Conservation (phyloP, 106 monocot genomes). For the Gastrodia elata region DNA sequence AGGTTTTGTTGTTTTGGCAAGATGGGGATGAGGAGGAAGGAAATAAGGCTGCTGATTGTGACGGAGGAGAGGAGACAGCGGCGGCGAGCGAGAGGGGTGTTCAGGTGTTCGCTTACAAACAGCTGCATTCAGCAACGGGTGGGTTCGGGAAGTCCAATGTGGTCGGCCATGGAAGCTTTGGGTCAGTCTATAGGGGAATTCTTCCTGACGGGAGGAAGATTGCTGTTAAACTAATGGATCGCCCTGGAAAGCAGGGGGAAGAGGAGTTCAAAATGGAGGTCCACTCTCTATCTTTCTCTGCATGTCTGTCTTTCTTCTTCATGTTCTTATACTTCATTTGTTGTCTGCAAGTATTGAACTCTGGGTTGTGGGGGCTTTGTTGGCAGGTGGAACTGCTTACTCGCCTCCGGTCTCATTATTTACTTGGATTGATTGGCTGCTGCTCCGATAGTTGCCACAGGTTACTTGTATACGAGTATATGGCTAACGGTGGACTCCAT, state of each 20-base stretch:
- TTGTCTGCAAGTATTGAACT: too few relatives aligned
- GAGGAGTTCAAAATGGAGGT: slow-evolving; percentile 99
- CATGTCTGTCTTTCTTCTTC: not conserved
- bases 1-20: slow-evolving; percentile 1
- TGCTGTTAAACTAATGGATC: slow-evolving; percentile 98
- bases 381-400: slow-evolving; percentile 67
- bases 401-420: slow-evolving; percentile 39
- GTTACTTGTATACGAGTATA: slow-evolving; percentile 71
- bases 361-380: slow-evolving; percentile 1
- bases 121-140: slow-evolving; percentile 72
- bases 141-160: slow-evolving; percentile 74
- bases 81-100: slow-evolving; percentile 35
- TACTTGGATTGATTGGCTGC: slow-evolving; percentile 58
- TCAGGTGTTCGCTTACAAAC: slow-evolving; percentile 72
- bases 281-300: not conserved
- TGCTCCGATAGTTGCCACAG: slow-evolving; percentile 60
- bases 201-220: slow-evolving; percentile 77
- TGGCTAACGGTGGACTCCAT: slow-evolving; percentile 78
- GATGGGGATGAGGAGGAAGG: slow-evolving; percentile 10
- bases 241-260: slow-evolving; percentile 76
- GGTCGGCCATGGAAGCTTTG: slow-evolving; percentile 89
- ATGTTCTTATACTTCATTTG: not conserved
- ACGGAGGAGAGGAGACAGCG: slow-evolving; percentile 10
- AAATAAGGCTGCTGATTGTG: not conserved
- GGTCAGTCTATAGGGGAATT: slow-evolving; percentile 71